Percentiles rank a stretch among this genome's conserved stretches.
phyloP scores from a whole-genome alignment of 192 early-diverging fungal genomes.

The Umbelopsis ramanniana region DNA sequence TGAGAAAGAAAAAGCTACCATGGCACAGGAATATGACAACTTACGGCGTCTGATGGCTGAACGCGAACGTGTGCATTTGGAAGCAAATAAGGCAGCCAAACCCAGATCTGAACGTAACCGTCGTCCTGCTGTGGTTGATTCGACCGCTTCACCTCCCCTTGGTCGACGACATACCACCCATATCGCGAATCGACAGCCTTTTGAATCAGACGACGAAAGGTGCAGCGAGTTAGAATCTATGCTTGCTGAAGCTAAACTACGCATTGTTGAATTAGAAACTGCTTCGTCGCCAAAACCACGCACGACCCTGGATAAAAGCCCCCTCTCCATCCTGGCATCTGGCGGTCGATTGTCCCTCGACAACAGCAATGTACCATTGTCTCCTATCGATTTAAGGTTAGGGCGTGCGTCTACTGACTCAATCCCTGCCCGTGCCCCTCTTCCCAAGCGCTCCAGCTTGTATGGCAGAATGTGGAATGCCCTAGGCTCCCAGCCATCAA shows the following conservation, averaged over 20 bases:
- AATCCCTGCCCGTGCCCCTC: not conserved
- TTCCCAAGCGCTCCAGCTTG: slow-evolving; percentile 27
- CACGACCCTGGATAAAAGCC: not conserved
- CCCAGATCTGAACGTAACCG: slow-evolving; percentile 1
- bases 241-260: slow-evolving; percentile 35
- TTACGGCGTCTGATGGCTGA: not conserved
- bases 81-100: not conserved
- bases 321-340: not conserved
- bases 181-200: not conserved
- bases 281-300: not conserved
- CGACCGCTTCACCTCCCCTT: not conserved
- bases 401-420: slow-evolving; percentile 19
- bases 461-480: slow-evolving; percentile 30
- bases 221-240: slow-evolving; percentile 31
- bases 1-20: slow-evolving; percentile 24
- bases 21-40: slow-evolving; percentile 23
- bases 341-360: not conserved
- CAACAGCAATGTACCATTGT: not conserved
- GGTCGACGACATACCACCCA: slow-evolving; percentile 1
- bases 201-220: not conserved
- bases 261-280: slow-evolving; percentile 31
- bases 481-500: slow-evolving; percentile 3
- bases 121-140: not conserved
- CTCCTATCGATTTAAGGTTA: not conserved
- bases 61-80: not conserved